Conservation (phyloP, 306 rosid species). For the Prosopis cineraria region DNA sequence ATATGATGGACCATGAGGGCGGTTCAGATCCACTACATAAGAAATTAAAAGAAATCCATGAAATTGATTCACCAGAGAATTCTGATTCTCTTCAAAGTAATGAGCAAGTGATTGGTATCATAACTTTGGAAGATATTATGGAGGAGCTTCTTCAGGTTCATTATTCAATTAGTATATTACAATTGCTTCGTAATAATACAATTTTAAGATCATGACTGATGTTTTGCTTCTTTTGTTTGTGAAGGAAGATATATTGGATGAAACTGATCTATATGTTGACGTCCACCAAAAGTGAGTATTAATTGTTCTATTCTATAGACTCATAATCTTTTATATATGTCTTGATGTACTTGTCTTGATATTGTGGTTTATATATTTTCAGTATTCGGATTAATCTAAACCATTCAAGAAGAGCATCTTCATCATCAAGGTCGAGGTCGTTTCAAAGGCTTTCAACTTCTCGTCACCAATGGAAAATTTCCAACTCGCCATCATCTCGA, state of each 20-base stretch:
- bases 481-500: conserved; percentile 48
- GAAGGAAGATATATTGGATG: conserved; percentile 81
- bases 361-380: conserved; percentile 16
- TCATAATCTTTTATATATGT: not conserved
- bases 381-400: conserved; percentile 65
- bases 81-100: conserved; percentile 22
- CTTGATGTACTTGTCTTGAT: not conserved
- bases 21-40: not conserved
- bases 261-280: conserved; percentile 74
- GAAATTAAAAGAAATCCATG: conserved; percentile 25
- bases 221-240: not conserved
- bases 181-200: not conserved
- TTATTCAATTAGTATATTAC: not conserved
- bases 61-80: not conserved
- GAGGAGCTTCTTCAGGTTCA: conserved; percentile 78
- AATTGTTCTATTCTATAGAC: conserved; percentile 5
- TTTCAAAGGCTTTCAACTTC: conserved; percentile 42
- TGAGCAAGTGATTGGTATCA: conserved; percentile 64
- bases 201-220: conserved; percentile 17
- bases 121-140: conserved; percentile 82
- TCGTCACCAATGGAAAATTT: conserved; percentile 44
- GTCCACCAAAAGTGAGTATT: conserved; percentile 72
- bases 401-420: conserved; percentile 47
- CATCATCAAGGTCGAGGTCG: conserved; percentile 44
- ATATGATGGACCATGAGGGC: conserved; percentile 31